A percentile compares a stretch with the other conserved stretches of the same genome.
Evolutionary conservation across 331 rosid genomes (phyloP).

Genomic region (Ulmus americana): DNA sequence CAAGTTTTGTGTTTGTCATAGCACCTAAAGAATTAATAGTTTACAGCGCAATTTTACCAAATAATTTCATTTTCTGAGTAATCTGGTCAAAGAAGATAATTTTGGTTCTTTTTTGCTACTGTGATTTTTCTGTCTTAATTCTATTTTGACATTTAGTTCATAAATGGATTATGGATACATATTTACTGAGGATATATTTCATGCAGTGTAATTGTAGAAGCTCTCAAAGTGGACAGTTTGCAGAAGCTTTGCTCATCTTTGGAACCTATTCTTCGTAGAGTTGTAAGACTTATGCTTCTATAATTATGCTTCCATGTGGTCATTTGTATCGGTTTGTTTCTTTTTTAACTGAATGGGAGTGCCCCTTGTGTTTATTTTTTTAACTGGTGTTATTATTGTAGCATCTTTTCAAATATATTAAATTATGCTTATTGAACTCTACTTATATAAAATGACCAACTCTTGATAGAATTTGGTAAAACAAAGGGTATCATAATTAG

Average conservation of each 20-base stretch:
- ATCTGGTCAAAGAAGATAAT: background rate
- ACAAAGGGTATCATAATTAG: too few relatives aligned
- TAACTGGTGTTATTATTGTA: background rate
- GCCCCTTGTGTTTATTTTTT: background rate
- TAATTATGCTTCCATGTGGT: background rate
- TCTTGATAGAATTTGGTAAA: too few relatives aligned
- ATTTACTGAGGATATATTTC: constrained; percentile 16
- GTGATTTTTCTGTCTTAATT: background rate
- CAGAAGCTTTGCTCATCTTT: constrained; percentile 92
- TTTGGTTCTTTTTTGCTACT: background rate
- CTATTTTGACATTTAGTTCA: background rate
- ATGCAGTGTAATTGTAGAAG: constrained; percentile 93
- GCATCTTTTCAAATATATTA: background rate
- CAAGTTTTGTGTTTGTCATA: background rate
- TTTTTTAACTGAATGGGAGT: background rate
- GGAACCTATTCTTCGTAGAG: constrained; percentile 97
- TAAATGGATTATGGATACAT: background rate
- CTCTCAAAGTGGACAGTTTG: constrained; percentile 91
- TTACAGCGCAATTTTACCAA: background rate
- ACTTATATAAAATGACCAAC: too few relatives aligned
- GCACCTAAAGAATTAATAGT: background rate
- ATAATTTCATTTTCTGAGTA: background rate
- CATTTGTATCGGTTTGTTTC: background rate
- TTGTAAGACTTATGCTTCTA: constrained; percentile 49
- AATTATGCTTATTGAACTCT: too few relatives aligned